phyloP scores from a whole-genome alignment of 345 rosid species.

The Odontarrhena argentea region DNA sequence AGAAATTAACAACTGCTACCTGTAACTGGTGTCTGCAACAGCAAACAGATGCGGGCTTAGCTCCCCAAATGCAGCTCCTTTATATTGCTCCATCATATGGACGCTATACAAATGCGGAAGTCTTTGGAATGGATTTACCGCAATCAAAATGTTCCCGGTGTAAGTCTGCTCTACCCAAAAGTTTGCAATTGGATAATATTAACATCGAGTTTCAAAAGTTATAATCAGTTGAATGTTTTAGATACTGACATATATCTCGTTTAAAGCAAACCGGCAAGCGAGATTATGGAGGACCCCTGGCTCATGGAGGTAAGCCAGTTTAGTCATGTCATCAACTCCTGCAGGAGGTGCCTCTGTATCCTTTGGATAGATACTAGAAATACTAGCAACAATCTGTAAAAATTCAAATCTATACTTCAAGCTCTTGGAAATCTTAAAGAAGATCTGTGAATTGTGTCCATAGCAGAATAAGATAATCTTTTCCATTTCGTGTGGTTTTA shows the following conservation, averaged over 20 bases:
- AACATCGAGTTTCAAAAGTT: neutral
- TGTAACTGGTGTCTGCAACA: conserved; percentile 61
- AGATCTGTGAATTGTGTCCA: conserved; percentile 3
- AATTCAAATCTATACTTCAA: neutral
- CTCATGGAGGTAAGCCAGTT: conserved; percentile 67
- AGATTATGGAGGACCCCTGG: conserved; percentile 69
- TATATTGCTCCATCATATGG: conserved; percentile 67
- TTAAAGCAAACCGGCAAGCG: conserved; percentile 51
- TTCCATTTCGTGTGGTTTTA: conserved; percentile 9
- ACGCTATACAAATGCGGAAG: conserved; percentile 62
- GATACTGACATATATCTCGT: conserved; percentile 64
- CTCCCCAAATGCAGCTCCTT: conserved; percentile 69
- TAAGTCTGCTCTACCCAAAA: conserved; percentile 55
- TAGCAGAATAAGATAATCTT: neutral
- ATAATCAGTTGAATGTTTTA: conserved; percentile 11
- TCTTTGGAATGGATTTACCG: conserved; percentile 65
- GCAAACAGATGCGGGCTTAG: conserved; percentile 67
- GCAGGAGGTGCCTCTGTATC: conserved; percentile 62
- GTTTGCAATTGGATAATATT: conserved; percentile 32
- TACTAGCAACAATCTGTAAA: conserved; percentile 51
- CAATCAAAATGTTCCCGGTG: conserved; percentile 65
- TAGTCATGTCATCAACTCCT: conserved; percentile 76
- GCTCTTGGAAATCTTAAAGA: neutral
- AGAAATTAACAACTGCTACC: conserved; percentile 39
- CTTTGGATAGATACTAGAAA: conserved; percentile 56